Percentiles rank a stretch among this genome's conserved stretches.
These are phyloP conservation scores for Halocafeteria seosinensis DNA, from an alignment of 108 stramenopile species.

Conservation along the genomic window DNA sequence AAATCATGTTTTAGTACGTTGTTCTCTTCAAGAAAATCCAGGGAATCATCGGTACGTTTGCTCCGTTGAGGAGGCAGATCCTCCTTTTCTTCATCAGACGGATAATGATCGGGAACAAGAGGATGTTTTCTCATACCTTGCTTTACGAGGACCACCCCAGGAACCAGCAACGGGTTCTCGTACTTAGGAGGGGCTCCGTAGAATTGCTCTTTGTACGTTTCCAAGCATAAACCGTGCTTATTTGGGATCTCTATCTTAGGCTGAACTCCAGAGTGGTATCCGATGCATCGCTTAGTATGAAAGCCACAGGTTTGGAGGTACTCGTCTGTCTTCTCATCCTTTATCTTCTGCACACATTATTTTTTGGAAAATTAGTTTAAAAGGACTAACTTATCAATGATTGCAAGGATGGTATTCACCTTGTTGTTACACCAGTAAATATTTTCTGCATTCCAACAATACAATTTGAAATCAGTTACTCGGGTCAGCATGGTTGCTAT, in stretches of 20 bases:
- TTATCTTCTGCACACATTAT: not conserved
- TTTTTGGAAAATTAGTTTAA: not conserved
- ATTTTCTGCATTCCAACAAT: not conserved
- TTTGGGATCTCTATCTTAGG: not conserved
- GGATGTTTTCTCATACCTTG: not conserved
- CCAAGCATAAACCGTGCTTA: not conserved
- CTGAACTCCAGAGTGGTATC: not conserved
- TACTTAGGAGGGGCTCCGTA: not conserved
- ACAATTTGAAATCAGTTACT: not conserved
- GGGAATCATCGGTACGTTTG: too few relatives aligned
- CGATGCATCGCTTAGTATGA: not conserved
- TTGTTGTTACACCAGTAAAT: not conserved
- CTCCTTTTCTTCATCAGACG: too few relatives aligned
- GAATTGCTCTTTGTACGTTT: not conserved
- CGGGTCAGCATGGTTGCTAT: not conserved
- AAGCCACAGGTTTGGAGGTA: not conserved
- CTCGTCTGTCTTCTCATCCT: not conserved
- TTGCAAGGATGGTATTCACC: not conserved
- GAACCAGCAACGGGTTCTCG: not conserved
- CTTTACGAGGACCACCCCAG: not conserved
- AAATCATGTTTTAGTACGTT: too few relatives aligned
- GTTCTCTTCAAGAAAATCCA: too few relatives aligned
- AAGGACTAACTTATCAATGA: not conserved
- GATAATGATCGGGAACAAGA: not conserved
- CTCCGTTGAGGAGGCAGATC: too few relatives aligned